phyloP scores from a whole-genome alignment of 768 basidiomycete species.

The Kwoniella shandongensis region DNA sequence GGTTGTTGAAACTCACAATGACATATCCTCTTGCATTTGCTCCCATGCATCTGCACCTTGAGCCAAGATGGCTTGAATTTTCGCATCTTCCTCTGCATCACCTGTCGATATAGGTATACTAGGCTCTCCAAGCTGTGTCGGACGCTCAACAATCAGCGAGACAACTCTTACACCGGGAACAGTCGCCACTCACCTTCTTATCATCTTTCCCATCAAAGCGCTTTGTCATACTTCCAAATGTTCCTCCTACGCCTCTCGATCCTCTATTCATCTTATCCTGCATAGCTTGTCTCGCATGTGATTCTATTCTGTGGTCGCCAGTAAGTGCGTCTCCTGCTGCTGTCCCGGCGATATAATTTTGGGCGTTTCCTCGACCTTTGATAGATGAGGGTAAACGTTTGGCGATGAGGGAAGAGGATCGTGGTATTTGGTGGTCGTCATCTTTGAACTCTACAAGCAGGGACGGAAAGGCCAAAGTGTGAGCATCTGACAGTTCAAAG shows the following conservation, averaged over 20 bases:
- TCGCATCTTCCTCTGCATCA: constrained; percentile 81
- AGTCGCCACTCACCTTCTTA: constrained; percentile 20
- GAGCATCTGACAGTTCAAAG: not conserved
- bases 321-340: constrained; percentile 58
- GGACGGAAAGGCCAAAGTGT: not conserved
- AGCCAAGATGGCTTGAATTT: constrained; percentile 97
- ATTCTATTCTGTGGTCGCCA: constrained; percentile 57
- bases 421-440: constrained; percentile 85
- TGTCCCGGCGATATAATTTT: constrained; percentile 54
- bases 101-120: constrained; percentile 44
- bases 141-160: too few relatives aligned
- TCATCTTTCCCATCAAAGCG: constrained; percentile 88
- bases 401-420: constrained; percentile 90
- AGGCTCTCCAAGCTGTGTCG: constrained; percentile 14
- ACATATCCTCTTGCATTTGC: constrained; percentile 99
- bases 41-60: constrained; percentile 94
- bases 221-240: constrained; percentile 64
- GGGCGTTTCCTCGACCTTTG: constrained; percentile 54
- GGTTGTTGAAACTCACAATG: constrained; percentile 73
- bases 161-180: not conserved
- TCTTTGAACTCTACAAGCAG: constrained; percentile 73
- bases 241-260: constrained; percentile 30
- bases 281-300: constrained; percentile 42
- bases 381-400: constrained; percentile 76
- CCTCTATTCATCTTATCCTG: constrained; percentile 40